Evolutionary conservation across 192 early-diverging fungal species (phyloP).

Genomic region (Lunasporangiospora selenospora): DNA sequence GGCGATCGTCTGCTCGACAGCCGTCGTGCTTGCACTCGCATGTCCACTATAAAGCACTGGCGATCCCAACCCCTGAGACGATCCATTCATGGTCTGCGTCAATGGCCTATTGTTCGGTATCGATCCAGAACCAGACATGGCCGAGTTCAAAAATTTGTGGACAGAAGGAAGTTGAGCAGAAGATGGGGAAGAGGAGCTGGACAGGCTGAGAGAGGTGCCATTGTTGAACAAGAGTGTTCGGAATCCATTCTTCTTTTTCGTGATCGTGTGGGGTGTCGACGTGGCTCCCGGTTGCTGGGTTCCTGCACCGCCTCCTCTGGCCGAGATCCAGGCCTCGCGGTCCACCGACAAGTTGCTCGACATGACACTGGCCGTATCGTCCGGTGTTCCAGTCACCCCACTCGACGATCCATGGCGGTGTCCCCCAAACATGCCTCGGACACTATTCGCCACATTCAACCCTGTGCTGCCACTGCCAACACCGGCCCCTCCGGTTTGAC

Average conservation of each 20-base stretch:
- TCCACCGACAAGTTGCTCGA: slow-evolving; percentile 43
- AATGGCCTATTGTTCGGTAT: too few relatives aligned
- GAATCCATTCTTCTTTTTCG: slow-evolving; percentile 25
- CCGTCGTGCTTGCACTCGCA: slow-evolving; percentile 2
- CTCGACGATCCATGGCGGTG: too few relatives aligned
- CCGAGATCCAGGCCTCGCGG: slow-evolving; percentile 37
- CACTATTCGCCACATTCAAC: too few relatives aligned
- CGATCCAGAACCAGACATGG: too few relatives aligned
- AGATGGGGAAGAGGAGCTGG: slow-evolving; percentile 16
- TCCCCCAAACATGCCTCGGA: too few relatives aligned
- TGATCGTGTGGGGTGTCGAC: neutral
- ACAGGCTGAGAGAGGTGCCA: slow-evolving; percentile 31
- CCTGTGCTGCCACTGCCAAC: neutral
- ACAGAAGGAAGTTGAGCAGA: too few relatives aligned
- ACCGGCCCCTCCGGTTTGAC: neutral
- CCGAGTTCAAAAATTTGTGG: too few relatives aligned
- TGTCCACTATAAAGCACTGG: neutral
- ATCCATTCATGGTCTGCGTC: slow-evolving; percentile 32
- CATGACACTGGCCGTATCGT: slow-evolving; percentile 40
- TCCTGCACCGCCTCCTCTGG: neutral
- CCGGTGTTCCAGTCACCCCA: too few relatives aligned
- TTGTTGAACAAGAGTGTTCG: slow-evolving; percentile 32
- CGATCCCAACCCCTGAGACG: neutral
- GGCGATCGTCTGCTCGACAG: too few relatives aligned
- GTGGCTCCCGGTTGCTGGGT: neutral